Conservation (phyloP, 2,329 filamentous ascomycete genomes). For the Sordariomycetes sp. region DNA sequence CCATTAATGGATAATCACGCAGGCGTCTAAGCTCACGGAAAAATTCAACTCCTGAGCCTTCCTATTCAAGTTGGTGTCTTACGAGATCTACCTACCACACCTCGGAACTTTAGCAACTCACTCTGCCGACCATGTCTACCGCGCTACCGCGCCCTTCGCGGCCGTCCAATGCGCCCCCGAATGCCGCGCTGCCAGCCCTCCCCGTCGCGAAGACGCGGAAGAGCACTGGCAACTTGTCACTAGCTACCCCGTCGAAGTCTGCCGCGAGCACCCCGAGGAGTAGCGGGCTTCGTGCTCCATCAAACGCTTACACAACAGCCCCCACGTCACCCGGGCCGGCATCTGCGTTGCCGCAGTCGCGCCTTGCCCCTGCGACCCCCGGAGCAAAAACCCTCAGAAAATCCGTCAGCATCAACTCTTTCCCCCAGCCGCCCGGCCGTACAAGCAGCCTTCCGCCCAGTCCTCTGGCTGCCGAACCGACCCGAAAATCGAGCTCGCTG, state of each 20-base stretch:
- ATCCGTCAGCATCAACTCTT: slow-evolving; percentile 85
- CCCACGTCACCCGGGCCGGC: slow-evolving; percentile 37
- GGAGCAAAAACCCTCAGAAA: slow-evolving; percentile 65
- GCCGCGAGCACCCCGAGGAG: slow-evolving; percentile 38
- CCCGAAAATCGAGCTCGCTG: slow-evolving; percentile 13
- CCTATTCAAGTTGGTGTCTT: background rate
- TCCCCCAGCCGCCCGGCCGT: slow-evolving; percentile 70
- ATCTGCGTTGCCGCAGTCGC: slow-evolving; percentile 41
- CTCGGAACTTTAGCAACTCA: background rate
- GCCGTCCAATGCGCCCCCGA: slow-evolving; percentile 57
- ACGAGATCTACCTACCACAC: background rate
- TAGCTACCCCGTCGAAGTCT: slow-evolving; percentile 25
- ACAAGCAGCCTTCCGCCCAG: slow-evolving; percentile 48
- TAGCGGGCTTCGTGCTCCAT: slow-evolving; percentile 41
- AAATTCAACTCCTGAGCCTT: background rate
- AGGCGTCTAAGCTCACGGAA: background rate
- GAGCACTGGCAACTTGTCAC: slow-evolving; percentile 34
- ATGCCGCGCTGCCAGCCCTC: slow-evolving; percentile 58
- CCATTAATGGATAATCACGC: background rate
- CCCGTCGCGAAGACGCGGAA: slow-evolving; percentile 62
- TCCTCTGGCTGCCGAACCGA: slow-evolving; percentile 39
- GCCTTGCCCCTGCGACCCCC: slow-evolving; percentile 39
- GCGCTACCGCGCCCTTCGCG: slow-evolving; percentile 54
- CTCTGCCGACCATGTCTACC: slow-evolving; percentile 32
- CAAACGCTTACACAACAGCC: slow-evolving; percentile 36